These are phyloP conservation scores for Elsinoe batatas DNA, from an alignment of 2,329 filamentous ascomycete genomes.

Conservation along the genomic window DNA sequence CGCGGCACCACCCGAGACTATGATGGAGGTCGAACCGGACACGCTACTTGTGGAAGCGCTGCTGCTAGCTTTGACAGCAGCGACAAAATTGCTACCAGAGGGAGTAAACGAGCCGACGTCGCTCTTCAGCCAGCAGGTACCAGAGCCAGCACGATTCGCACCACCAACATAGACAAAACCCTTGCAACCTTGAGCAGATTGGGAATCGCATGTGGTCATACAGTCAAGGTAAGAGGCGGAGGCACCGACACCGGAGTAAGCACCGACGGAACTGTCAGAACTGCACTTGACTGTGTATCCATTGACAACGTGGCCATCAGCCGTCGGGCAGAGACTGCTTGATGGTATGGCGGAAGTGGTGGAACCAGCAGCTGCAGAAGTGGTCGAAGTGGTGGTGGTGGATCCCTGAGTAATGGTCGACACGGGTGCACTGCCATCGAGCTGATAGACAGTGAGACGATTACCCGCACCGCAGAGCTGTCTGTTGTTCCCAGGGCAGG, in stretches of 20 bases:
- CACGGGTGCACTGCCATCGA: slow-evolving; percentile 12
- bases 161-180: slow-evolving; percentile 18
- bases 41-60: slow-evolving; percentile 1
- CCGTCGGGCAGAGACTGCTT: slow-evolving; percentile 16
- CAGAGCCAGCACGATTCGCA: slow-evolving; percentile 17
- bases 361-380: slow-evolving; percentile 3
- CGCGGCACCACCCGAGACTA: neutral
- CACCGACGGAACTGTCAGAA: slow-evolving; percentile 15
- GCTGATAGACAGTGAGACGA: slow-evolving; percentile 22
- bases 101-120: slow-evolving; percentile 13
- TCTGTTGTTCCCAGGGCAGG: slow-evolving; percentile 21
- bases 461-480: slow-evolving; percentile 25
- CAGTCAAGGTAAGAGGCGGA: slow-evolving; percentile 16
- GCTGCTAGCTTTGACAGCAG: slow-evolving; percentile 12
- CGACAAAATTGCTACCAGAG: slow-evolving; percentile 12
- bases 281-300: slow-evolving; percentile 15
- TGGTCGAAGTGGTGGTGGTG: slow-evolving; percentile 9
- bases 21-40: neutral
- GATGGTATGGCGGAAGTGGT: slow-evolving; percentile 15
- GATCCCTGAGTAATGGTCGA: slow-evolving; percentile 14
- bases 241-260: slow-evolving; percentile 14
- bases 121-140: slow-evolving; percentile 21
- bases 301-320: slow-evolving; percentile 12
- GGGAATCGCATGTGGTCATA: slow-evolving; percentile 16
- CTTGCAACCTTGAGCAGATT: slow-evolving; percentile 12